Conservation (phyloP, 257 asterid genomes). For the Petunia secreta region DNA sequence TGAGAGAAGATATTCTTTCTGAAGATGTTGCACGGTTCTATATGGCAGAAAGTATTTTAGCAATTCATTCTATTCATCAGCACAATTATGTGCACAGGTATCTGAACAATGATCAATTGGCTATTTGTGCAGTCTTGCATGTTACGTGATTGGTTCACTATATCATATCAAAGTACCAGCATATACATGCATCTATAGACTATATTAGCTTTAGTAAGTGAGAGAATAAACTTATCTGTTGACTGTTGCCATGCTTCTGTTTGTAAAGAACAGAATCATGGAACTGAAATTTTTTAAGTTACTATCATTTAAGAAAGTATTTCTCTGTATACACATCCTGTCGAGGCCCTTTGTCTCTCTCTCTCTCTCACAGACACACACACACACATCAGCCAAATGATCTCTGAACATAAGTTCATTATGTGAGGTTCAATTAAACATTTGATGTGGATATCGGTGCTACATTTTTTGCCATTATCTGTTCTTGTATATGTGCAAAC, state of each 20-base stretch:
- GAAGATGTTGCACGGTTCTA: constrained; percentile 94
- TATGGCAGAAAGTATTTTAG: constrained; percentile 88
- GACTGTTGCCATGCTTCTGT: not conserved
- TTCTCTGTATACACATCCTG: not conserved
- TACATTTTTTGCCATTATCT: not conserved
- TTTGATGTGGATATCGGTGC: not conserved
- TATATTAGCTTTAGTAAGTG: not conserved
- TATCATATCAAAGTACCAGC: not conserved
- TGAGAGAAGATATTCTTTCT: constrained; percentile 89
- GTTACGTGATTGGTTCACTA: not conserved
- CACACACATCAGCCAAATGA: not conserved
- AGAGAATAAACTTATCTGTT: not conserved
- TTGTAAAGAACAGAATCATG: not conserved
- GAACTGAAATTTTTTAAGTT: not conserved
- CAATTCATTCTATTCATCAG: constrained; percentile 92
- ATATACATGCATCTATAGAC: not conserved
- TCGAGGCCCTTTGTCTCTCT: not conserved
- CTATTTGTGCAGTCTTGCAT: not conserved
- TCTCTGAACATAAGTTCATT: not conserved
- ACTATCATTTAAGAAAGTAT: not conserved
- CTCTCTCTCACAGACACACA: not conserved
- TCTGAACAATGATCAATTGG: not conserved
- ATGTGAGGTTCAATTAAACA: not conserved
- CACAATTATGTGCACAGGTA: constrained; percentile 92
- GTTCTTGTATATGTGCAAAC: not conserved